phyloP scores from a whole-genome alignment of 1,284 basidiomycete species.

The Butyriboletus appendiculatus region DNA sequence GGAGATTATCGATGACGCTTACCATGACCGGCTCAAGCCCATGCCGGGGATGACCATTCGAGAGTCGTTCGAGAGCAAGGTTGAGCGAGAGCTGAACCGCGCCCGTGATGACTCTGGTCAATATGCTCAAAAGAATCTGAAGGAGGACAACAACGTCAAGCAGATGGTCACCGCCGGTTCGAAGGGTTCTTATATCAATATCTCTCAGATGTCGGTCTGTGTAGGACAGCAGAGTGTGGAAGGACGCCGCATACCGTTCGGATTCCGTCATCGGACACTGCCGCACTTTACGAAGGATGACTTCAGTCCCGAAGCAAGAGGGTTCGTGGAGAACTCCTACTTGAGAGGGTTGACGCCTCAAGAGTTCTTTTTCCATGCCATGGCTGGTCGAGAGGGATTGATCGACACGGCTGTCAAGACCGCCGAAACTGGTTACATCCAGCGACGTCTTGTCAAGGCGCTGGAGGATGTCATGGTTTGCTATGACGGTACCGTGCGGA shows the following conservation, averaged over 20 bases:
- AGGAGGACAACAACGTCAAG: constrained; percentile 99
- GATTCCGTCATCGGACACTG: constrained; percentile 94
- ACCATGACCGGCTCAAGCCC: constrained; percentile 82
- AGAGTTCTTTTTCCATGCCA: constrained; percentile 99
- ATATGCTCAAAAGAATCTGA: constrained; percentile 93
- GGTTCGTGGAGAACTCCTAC: constrained; percentile 99
- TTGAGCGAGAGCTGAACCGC: constrained; percentile 91
- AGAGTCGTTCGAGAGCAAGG: constrained; percentile 95
- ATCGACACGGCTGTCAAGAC: constrained; percentile 99
- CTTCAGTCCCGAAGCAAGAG: constrained; percentile 97
- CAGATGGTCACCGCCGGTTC: constrained; percentile 99
- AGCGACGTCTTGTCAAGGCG: constrained; percentile 97
- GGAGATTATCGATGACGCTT: constrained; percentile 75
- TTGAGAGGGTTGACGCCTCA: constrained; percentile 95
- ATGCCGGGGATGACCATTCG: constrained; percentile 98
- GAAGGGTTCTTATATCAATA: constrained; percentile 99
- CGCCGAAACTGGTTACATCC: constrained; percentile 99
- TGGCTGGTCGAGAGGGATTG: constrained; percentile 99
- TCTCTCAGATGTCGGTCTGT: constrained; percentile 99
- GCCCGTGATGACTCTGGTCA: constrained; percentile 97
- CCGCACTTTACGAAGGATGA: constrained; percentile 99
- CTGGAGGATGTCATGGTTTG: constrained; percentile 97
- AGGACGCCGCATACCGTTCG: constrained; percentile 97
- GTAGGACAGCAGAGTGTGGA: constrained; percentile 99
- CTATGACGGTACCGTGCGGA: constrained; percentile 98